phyloP scores from a whole-genome alignment of 2,329 filamentous ascomycete genomes.

The Hypocrella siamensis region DNA sequence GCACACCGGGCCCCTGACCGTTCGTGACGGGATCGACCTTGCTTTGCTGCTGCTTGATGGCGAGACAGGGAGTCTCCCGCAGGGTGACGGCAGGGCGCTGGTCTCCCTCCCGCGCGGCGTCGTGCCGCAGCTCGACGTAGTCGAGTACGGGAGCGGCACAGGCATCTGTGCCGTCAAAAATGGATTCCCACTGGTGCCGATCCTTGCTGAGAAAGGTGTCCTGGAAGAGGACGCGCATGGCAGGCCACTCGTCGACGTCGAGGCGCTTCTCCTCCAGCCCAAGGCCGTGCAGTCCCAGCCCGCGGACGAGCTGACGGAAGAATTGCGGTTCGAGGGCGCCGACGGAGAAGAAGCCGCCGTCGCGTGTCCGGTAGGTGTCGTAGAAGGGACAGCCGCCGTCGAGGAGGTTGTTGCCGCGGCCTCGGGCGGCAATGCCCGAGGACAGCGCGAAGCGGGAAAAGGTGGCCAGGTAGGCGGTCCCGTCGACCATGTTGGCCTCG shows the following conservation, averaged over 20 bases:
- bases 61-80: constrained; percentile 50
- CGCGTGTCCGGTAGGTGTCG: constrained; percentile 72
- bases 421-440: constrained; percentile 42
- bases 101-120: constrained; percentile 40
- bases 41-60: constrained; percentile 32
- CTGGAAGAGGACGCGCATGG: constrained; percentile 45
- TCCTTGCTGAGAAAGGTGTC: constrained; percentile 52
- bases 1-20: constrained; percentile 49
- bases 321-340: constrained; percentile 84
- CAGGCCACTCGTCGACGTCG: constrained; percentile 52
- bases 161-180: constrained; percentile 85
- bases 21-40: constrained; percentile 19
- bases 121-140: constrained; percentile 50
- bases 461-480: constrained; percentile 59
- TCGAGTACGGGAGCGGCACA: constrained; percentile 81
- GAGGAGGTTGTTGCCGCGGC: constrained; percentile 60
- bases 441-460: constrained; percentile 58
- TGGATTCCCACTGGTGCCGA: constrained; percentile 62
- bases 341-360: constrained; percentile 71
- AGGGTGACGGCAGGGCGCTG: constrained; percentile 58
- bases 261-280: constrained; percentile 37
- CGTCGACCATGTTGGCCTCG: constrained; percentile 95
- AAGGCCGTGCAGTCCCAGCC: constrained; percentile 41
- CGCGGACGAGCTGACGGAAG: constrained; percentile 50
- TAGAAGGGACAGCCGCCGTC: constrained; percentile 84